Base-by-base conservation (phyloP, 2,329 filamentous ascomycete species). In the Mycogone perniciosa region DNA sequence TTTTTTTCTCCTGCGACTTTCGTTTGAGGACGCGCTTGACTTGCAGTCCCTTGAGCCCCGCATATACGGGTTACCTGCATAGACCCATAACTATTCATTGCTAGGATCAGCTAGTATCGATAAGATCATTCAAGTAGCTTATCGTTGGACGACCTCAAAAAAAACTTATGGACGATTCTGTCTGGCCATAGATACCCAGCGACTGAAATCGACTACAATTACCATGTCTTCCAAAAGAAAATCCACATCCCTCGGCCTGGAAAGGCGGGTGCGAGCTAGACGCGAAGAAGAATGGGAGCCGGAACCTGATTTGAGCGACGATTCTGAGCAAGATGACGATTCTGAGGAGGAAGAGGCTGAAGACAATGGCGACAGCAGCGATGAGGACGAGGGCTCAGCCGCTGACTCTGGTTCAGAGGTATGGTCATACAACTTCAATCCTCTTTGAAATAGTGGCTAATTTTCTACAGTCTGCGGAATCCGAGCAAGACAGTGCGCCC, bases 221-320 rank as follows among this genome's bases (percentile, higher is more conserved):
- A 57, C 26, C 27, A 72, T 73, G 71, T 57, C 66, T 1, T 54
- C 64, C 0, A 69, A 69, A 53, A 69, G 77, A 38, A 77, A 74
- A 58, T 48, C 64, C 3, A 64, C 67, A 1, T 61, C 63, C 1
- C 38, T 61, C 6, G 67, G 65, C 8, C 60, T 75, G 2, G 68
- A 72, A 53, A 66, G 73, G 50, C 67, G 73, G 39, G 74, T 77
- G 1, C 70, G 71, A 34, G 66, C 70, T 1, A 65, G 74, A 44
- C 70, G 62, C 31, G 70, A 76, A 30, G 73, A 76, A 29, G 67
- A 74, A 46, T 71, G 68, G 58, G 67, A 74, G 37, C 54, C 65
- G 5, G 69, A 72, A 27, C 54, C 60, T 27, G 59, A 64, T 29
- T 64, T 56, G 48, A 68, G 64, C 57, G 68, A 64, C 10, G 56